Base-by-base conservation (phyloP, 2,329 filamentous ascomycete species). In the Cladobotryum protrusum region DNA sequence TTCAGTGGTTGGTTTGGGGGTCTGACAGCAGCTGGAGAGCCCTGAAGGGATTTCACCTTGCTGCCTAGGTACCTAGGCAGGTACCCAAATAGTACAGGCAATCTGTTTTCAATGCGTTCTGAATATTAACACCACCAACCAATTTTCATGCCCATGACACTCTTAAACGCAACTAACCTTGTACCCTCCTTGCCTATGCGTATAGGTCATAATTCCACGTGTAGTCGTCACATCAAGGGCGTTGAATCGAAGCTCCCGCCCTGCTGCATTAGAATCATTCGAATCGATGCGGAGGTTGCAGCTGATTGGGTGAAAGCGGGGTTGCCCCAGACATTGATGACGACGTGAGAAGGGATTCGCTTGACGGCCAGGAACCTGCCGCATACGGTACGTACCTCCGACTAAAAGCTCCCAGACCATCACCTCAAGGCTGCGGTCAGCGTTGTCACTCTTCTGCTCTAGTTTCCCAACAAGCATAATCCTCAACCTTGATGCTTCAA, bases 281-380 rank as follows among this genome's bases (percentile, higher is more conserved):
- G n/a, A n/a, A n/a, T n/a, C n/a, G 48, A 43, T 47, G 48, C 11
- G 13, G 40, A 39, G 40, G 6, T 20, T 20, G 24, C 44, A 29
- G 6, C 24, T 37, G 14, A 51, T n/a, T 34, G 45, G 33, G 40
- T 45, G 49, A 43, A 37, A 42, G 17, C 15, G 24, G 24, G 45
- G 49, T 48, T 51, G 49, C 49, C 49, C 45, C 44, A 47, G 49
- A 48, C 49, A 40, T 40, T 45, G 49, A 51, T 51, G 49, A 51
- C 49, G 49, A 47, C 40, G 44, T 34, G 33, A 45, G 35, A 44
- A 18, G 42, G 49, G 45, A 29, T 29, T 29, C 24, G 24, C 24
- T 29, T 9, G 24, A 29, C 24, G 24, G 45, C 45, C 49, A 51
- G 49, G 49, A 44, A 51, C 49, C 35, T 29, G 24, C 35, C 45